phyloP scores from a whole-genome alignment of 192 early-diverging fungal species.

The Cetraspora pellucida region DNA sequence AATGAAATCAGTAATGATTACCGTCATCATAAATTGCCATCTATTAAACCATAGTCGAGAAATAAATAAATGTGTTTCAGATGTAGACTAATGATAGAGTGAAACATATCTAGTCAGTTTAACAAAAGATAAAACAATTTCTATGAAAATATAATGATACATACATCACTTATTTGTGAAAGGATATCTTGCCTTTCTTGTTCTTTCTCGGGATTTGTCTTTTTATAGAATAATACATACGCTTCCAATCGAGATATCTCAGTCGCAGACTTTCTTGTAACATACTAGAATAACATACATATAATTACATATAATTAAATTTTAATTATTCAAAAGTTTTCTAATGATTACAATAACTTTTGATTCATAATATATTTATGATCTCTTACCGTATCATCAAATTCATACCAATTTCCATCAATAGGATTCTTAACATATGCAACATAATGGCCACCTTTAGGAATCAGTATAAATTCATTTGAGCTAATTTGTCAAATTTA shows the following conservation, averaged over 20 bases:
- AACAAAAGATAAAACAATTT: background rate
- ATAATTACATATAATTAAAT: too few relatives aligned
- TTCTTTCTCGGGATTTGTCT: constrained; percentile 37
- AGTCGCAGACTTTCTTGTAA: constrained; percentile 40
- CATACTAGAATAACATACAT: constrained; percentile 27
- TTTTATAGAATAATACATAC: constrained; percentile 44
- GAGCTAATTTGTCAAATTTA: background rate
- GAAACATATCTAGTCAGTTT: background rate
- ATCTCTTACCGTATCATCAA: constrained; percentile 47
- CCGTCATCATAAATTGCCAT: constrained; percentile 38
- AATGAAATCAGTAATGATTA: background rate
- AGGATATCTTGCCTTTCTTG: constrained; percentile 38
- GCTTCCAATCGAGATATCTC: constrained; percentile 48
- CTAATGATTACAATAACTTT: background rate
- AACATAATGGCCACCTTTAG: constrained; percentile 47
- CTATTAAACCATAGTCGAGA: constrained; percentile 49
- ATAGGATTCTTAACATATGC: constrained; percentile 42
- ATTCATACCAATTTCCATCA: constrained; percentile 47
- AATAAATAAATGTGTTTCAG: constrained; percentile 24
- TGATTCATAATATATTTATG: background rate
- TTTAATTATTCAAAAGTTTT: too few relatives aligned
- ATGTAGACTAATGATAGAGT: background rate
- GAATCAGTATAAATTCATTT: background rate
- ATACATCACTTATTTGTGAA: constrained; percentile 32
- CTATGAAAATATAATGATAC: background rate